phyloP scores from a whole-genome alignment of 2,329 filamentous ascomycete genomes.

The Zalaria obscura region DNA sequence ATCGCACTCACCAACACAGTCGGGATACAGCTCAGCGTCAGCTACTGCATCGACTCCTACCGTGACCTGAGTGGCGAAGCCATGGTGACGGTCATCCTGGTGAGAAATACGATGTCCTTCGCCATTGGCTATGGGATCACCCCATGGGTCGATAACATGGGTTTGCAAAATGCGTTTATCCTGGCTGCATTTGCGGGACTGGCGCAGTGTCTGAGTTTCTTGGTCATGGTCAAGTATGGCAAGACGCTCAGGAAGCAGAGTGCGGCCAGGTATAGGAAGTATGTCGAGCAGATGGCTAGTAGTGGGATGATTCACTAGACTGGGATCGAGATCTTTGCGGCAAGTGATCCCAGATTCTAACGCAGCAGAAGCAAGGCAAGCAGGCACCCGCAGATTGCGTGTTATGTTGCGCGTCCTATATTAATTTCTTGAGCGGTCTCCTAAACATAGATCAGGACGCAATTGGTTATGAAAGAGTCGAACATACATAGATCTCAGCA shows the following conservation, averaged over 20 bases:
- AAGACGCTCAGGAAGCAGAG: constrained; percentile 27
- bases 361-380: too few species aligned
- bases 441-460: too few species aligned
- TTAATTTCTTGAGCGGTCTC: too few species aligned
- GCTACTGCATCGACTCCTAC: constrained; percentile 36
- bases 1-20: constrained; percentile 30
- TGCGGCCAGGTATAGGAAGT: constrained; percentile 23
- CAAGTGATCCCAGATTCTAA: too few species aligned
- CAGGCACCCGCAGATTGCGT: too few species aligned
- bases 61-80: constrained; percentile 34
- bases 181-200: constrained; percentile 28
- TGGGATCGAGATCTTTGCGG: background rate
- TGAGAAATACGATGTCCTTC: constrained; percentile 36
- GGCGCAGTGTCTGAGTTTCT: constrained; percentile 22
- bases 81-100: constrained; percentile 35
- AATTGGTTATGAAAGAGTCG: too few species aligned
- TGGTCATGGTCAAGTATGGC: constrained; percentile 36
- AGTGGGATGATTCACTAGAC: constrained; percentile 11
- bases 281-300: constrained; percentile 19
- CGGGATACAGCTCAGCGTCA: constrained; percentile 28
- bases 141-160: constrained; percentile 29
- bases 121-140: constrained; percentile 37
- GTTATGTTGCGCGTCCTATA: too few species aligned
- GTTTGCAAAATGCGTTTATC: constrained; percentile 28
- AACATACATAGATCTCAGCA: too few species aligned